Conservation (phyloP, 2,329 filamentous ascomycete species). For the Phialocephala subalpina region DNA sequence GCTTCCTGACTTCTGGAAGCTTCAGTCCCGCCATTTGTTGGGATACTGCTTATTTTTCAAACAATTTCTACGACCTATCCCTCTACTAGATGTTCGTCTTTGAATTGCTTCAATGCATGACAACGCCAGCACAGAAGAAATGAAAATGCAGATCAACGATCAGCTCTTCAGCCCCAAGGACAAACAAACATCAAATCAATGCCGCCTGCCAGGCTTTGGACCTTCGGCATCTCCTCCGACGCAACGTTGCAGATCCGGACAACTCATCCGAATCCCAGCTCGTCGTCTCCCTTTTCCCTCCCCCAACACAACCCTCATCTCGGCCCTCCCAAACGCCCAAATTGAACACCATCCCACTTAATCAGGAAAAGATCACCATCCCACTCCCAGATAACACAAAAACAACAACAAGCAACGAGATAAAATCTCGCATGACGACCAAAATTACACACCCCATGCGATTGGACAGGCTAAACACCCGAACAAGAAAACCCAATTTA, state of each 20-base stretch:
- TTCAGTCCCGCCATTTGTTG: too few relatives aligned
- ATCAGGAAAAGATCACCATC: neutral
- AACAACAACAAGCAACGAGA: too few relatives aligned
- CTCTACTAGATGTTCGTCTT: neutral
- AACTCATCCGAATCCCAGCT: neutral
- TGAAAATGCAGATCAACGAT: neutral
- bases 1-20: too few relatives aligned
- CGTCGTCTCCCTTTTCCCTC: neutral
- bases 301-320: neutral
- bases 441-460: neutral
- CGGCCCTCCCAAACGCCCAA: neutral
- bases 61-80: too few relatives aligned
- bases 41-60: too few relatives aligned
- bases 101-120: neutral
- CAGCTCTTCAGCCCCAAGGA: neutral
- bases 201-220: neutral
- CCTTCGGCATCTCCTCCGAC: neutral
- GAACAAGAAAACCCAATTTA: conserved; percentile 5
- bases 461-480: neutral
- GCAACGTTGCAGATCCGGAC: conserved; percentile 8
- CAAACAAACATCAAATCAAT: neutral
- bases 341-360: neutral
- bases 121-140: neutral
- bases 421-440: neutral
- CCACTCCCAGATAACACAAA: neutral